Percentiles rank a stretch among this genome's conserved stretches.
Conservation (phyloP, 257 asterid genomes). For the Scutellaria baicalensis region DNA sequence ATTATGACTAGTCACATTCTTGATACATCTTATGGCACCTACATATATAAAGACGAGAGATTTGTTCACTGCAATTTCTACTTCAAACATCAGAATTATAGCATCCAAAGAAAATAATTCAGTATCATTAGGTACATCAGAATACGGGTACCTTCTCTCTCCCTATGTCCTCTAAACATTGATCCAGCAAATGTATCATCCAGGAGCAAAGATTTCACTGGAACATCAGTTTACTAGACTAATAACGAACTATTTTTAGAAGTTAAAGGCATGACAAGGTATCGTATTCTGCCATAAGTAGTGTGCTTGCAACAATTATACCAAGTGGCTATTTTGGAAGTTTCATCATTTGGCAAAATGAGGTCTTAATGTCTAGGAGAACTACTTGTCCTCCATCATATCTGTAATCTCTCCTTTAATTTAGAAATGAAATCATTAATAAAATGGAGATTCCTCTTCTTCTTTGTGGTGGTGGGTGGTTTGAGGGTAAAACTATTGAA, state of each 20-base stretch:
- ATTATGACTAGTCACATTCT: conserved; percentile 74
- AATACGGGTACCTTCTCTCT: background rate
- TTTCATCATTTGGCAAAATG: no score
- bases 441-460: background rate
- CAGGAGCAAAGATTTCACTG: background rate
- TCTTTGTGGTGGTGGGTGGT: background rate
- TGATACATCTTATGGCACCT: conserved; percentile 76
- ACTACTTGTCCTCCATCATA: background rate
- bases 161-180: background rate
- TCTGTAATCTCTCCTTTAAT: background rate
- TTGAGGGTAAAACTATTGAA: background rate
- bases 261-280: no score
- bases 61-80: background rate
- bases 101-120: background rate
- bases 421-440: no score
- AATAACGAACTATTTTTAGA: background rate
- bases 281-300: no score
- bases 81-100: conserved; percentile 10
- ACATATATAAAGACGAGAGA: background rate
- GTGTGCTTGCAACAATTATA: no score
- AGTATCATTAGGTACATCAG: background rate
- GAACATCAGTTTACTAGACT: background rate
- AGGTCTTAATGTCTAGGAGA: no score
- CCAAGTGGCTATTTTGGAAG: no score
- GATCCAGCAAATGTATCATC: background rate